Evolutionary conservation across 805 yeast genomes (phyloP).

Genomic region (Saturnispora serradocipensis): DNA sequence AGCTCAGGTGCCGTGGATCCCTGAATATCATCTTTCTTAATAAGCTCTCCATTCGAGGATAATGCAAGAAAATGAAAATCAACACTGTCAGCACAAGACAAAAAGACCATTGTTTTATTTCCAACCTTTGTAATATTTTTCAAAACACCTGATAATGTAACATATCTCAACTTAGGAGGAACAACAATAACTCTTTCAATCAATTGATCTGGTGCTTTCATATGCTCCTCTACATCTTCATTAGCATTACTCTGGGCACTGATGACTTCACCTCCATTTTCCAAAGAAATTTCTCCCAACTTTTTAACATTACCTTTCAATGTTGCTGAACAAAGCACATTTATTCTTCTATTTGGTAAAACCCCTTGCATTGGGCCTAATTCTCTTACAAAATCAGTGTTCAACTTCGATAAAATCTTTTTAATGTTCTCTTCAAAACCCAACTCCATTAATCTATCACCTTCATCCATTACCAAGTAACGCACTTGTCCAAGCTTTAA

Average conservation of each 20-base stretch:
- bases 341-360: slow-evolving; percentile 57
- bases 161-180: slow-evolving; percentile 87
- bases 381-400: slow-evolving; percentile 33
- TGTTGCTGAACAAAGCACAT: slow-evolving; percentile 90
- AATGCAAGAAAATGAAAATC: slow-evolving; percentile 81
- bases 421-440: slow-evolving; percentile 94
- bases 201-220: slow-evolving; percentile 81
- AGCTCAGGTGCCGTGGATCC: slow-evolving; percentile 43
- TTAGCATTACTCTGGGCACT: slow-evolving; percentile 13
- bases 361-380: slow-evolving; percentile 31
- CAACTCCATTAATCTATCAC: slow-evolving; percentile 89
- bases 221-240: slow-evolving; percentile 18
- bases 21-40: slow-evolving; percentile 9
- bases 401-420: slow-evolving; percentile 56
- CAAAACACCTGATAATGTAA: slow-evolving; percentile 62
- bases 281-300: slow-evolving; percentile 68
- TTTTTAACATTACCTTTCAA: slow-evolving; percentile 71
- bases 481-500: slow-evolving; percentile 66
- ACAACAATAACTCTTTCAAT: slow-evolving; percentile 72
- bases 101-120: slow-evolving; percentile 68
- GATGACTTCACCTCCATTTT: slow-evolving; percentile 69
- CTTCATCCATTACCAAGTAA: slow-evolving; percentile 92
- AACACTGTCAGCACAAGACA: slow-evolving; percentile 94
- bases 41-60: slow-evolving; percentile 43
- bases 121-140: slow-evolving; percentile 34